Evolutionary conservation across 208 protist species (phyloP), one percentile per base, ranked within the genome.

Genomic region (Zelonia costaricensis): DNA sequence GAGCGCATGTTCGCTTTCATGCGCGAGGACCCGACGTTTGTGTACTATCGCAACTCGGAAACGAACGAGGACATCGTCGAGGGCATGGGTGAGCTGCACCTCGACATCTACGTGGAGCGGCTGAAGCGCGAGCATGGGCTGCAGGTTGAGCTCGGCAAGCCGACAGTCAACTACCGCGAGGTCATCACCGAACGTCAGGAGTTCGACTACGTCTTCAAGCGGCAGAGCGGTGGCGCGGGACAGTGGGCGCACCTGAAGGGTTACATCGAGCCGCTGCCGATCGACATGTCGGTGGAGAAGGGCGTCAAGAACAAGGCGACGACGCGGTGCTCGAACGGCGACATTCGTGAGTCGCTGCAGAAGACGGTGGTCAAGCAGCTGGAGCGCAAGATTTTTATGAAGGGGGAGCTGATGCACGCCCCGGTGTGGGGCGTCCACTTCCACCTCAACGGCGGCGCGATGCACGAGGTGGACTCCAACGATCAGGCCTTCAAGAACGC

Each of bases 401-500:
- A 92, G 70, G 97, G 97, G 20, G 91, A 97, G 68, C 82, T 99
- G 25, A 97, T 97, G 62, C 92, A 86, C n/a, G 86, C 94, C 16
- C 97, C 95, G 25, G 91, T 98, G 28, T 97, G 93, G 90, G 97
- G 97, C 42, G 92, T 99, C 30, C 90, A 94, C 62, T 97, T 98
- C 57, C 87, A 97, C 59, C 86, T 99, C 22, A 90, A 82, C 36
- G 98, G 99, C 62, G 98, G 98, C 73, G 75, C 70, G 22, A 94
- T 96, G 83, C 98, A 99, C 79, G 86, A 96, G 67, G 98, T 99
- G 42, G 98, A 99, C 78, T 99, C 98, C n/a, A 98, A 85, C 65
- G 98, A 99, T 69, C 74, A 99, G 62, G 98, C 98, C 15, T 99
- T 99, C 86, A 91, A 86, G 71, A 96, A 97, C 58, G 96, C 96